These are phyloP conservation scores for Poa annua DNA, from an alignment of 176 grass and related monocot genomes.

Conservation along the genomic window DNA sequence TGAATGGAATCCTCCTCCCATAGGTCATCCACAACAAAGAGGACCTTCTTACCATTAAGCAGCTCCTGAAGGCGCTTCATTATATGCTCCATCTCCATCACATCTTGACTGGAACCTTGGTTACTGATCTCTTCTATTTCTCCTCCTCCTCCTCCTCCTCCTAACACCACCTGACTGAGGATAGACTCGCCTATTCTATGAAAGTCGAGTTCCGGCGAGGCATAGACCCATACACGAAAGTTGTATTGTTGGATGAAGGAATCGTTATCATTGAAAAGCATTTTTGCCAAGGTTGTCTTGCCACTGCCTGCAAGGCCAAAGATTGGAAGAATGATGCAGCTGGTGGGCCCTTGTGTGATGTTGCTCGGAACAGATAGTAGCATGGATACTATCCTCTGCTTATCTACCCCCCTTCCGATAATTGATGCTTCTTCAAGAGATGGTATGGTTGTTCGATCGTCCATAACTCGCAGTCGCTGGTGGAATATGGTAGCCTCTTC, in stretches of 20 bases:
- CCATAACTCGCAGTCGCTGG: neutral
- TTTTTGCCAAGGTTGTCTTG: conserved; percentile 31
- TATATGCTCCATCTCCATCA: neutral
- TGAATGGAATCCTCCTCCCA: neutral
- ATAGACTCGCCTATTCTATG: neutral
- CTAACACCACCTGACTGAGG: neutral
- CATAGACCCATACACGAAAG: conserved; percentile 11
- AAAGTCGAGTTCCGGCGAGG: neutral
- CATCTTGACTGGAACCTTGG: neutral
- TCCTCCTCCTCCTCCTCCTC: neutral
- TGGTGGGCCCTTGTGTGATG: neutral
- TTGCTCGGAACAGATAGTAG: neutral
- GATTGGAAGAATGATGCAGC: neutral
- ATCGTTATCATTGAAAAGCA: neutral
- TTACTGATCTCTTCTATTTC: neutral
- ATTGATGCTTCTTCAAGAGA: neutral
- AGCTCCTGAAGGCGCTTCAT: neutral
- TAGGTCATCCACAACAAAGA: conserved; percentile 37
- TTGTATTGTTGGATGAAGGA: neutral
- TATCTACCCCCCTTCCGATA: neutral
- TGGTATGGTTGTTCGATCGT: neutral
- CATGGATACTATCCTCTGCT: neutral
- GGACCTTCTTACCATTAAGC: neutral
- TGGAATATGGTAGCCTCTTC: neutral
- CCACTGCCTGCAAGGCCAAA: neutral